These are phyloP conservation scores for Pneumocystis oryctolagi DNA, from an alignment of 1,139 yeast species.

Conservation along the genomic window DNA sequence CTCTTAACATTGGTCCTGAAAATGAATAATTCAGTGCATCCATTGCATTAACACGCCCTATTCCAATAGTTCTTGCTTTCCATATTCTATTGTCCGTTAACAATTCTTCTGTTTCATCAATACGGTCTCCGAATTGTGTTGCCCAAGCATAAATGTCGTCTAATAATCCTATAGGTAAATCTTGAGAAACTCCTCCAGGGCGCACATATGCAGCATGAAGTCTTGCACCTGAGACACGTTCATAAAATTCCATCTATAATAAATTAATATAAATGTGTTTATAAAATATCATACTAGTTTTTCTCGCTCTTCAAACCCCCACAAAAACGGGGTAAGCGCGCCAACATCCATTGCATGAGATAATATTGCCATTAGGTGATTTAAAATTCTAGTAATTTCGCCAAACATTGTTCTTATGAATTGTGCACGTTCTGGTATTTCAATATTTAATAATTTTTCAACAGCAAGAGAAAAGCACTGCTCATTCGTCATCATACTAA, in stretches of 20 bases:
- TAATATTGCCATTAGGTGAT: constrained; percentile 75
- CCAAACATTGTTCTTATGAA: constrained; percentile 78
- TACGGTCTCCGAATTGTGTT: constrained; percentile 84
- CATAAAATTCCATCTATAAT: constrained; percentile 64
- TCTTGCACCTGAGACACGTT: constrained; percentile 82
- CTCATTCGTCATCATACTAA: constrained; percentile 78
- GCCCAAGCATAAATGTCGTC: constrained; percentile 96
- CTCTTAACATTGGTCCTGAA: constrained; percentile 83
- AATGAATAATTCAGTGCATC: constrained; percentile 72
- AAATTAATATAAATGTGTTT: constrained; percentile 27
- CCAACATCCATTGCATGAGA: constrained; percentile 94
- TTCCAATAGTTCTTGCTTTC: constrained; percentile 74
- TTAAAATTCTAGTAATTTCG: constrained; percentile 69
- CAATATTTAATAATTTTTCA: constrained; percentile 71
- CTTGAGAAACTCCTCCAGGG: constrained; percentile 89
- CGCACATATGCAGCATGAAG: constrained; percentile 76
- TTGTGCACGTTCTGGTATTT: constrained; percentile 71
- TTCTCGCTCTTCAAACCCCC: constrained; percentile 93
- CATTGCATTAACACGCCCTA: constrained; percentile 71
- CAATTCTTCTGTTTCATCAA: constrained; percentile 81
- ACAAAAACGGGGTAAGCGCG: constrained; percentile 80
- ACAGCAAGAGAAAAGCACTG: constrained; percentile 73
- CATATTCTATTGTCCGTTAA: constrained; percentile 84
- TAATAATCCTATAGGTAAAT: constrained; percentile 68
- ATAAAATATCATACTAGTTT: constrained; percentile 18